Conservation (phyloP, 2,329 filamentous ascomycete genomes). For the Ascosphaera pollenicola region DNA sequence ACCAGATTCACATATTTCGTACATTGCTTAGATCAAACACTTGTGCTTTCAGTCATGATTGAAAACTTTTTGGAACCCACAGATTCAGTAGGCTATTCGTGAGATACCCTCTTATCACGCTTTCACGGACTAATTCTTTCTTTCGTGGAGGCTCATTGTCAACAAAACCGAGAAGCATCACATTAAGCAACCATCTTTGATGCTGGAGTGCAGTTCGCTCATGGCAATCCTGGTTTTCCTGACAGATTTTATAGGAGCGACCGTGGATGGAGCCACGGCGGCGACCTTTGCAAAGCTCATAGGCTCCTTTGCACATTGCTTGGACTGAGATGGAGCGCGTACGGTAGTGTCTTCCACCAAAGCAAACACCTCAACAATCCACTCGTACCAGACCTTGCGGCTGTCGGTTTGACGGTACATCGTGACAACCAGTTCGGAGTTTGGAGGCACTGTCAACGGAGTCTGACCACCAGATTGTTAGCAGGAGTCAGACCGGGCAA, state of each 20-base stretch:
- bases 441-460: constrained; percentile 65
- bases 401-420: constrained; percentile 97
- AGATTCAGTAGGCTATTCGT: too few relatives aligned
- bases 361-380: constrained; percentile 69
- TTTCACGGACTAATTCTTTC: too few relatives aligned
- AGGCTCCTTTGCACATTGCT: constrained; percentile 5
- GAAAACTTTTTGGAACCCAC: too few relatives aligned
- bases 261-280: background rate
- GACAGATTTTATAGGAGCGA: background rate
- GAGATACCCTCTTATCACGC: too few relatives aligned
- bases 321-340: background rate
- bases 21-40: too few relatives aligned
- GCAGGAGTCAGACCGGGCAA: constrained; percentile 4
- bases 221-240: constrained; percentile 15
- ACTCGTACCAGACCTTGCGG: constrained; percentile 95
- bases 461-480: constrained; percentile 29
- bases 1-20: too few relatives aligned
- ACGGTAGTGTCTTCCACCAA: constrained; percentile 9
- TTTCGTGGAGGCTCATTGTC: too few relatives aligned
- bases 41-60: too few relatives aligned
- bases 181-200: constrained; percentile 28
- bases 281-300: constrained; percentile 1
- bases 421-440: constrained; percentile 66
- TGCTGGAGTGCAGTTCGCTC: constrained; percentile 26
- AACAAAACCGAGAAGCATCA: constrained; percentile 7